Base-by-base conservation (phyloP, 768 basidiomycete species). In the Calocera cornea region DNA sequence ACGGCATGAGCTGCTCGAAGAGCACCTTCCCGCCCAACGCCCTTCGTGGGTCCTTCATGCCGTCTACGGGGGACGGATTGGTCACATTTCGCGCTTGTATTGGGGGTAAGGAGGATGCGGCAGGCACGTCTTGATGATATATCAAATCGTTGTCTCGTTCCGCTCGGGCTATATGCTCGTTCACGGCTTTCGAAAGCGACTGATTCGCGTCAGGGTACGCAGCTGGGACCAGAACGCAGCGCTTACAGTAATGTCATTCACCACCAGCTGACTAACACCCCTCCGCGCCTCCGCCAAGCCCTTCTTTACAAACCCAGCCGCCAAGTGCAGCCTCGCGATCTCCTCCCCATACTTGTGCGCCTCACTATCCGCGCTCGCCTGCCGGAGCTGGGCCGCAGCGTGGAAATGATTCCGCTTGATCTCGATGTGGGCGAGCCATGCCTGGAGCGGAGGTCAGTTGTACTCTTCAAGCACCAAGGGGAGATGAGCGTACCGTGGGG, bases 121-220 rank as follows among this genome's bases (percentile, higher is more conserved):
- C 79, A 0, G 95, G 93, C 0, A 95, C 81, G 67, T 91, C 87
- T 64, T 91, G 83, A 71, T 97, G 92, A 77, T 97, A 99, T 41
- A 99, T 97, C 7, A 97, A 79, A 76, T 95, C 90, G 75, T 99
- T 99, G 76, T 98, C 95, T 34, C 92, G 84, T 70, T 88, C 84
- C 0, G 95, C 90, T 16, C 91, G 83, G 2, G 79, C 76, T 36
- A 89, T 76, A 66, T 85, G 83, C 65, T 83, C 85, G 70, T 87
- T 83, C 29, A 97, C 79, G 8, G 79, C 86, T 54, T 87, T 86
- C 29, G 89, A 77, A 17, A 97, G 79, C 1, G 89, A 90, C 94
- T 97, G 74, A 27, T 31, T 49, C 24, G 5, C 54, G 19, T 60
- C 19, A n/a, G 0, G 14, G 22, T 2, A 19, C 65, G 64, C 40